These are phyloP conservation scores for Elsinoe necatrix DNA, from an alignment of 2,329 filamentous ascomycete genomes.

Conservation along the genomic window DNA sequence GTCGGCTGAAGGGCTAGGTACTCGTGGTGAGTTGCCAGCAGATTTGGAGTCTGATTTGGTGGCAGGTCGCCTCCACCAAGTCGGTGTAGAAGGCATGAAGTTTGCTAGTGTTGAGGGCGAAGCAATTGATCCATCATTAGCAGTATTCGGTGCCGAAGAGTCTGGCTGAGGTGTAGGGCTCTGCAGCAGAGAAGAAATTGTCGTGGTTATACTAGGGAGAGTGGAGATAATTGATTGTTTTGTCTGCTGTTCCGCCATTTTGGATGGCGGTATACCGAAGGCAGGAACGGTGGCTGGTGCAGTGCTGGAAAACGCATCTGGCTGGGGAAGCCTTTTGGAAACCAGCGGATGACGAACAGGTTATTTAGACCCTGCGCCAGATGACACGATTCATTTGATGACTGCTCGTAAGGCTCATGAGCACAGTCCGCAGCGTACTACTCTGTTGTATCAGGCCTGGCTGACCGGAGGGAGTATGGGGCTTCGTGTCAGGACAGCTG, in stretches of 20 bases:
- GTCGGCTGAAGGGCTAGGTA: neutral
- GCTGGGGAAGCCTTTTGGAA: constrained; percentile 3
- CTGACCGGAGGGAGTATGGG: neutral
- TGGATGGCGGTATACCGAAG: constrained; percentile 12
- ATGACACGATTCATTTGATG: constrained; percentile 10
- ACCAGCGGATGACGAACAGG: constrained; percentile 1
- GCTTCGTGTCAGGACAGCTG: neutral
- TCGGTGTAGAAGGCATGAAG: constrained; percentile 5
- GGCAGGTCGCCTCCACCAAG: constrained; percentile 11
- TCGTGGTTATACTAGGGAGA: constrained; percentile 14
- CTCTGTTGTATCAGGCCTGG: constrained; percentile 4
- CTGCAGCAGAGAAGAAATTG: constrained; percentile 13
- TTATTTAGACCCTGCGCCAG: constrained; percentile 2
- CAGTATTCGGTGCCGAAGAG: neutral
- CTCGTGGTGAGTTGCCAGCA: neutral
- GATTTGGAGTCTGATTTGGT: constrained; percentile 7
- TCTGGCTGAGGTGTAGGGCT: neutral
- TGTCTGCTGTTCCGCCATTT: constrained; percentile 5
- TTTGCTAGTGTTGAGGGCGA: constrained; percentile 4
- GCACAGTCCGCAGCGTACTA: neutral
- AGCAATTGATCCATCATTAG: constrained; percentile 9
- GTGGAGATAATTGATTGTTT: constrained; percentile 10
- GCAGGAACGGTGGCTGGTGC: constrained; percentile 13
- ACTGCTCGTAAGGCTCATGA: constrained; percentile 3
- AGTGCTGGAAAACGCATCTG: constrained; percentile 8